These are phyloP conservation scores for Phlyctochytrium planicorne DNA, from an alignment of 192 early-diverging fungal genomes.

Conservation along the genomic window DNA sequence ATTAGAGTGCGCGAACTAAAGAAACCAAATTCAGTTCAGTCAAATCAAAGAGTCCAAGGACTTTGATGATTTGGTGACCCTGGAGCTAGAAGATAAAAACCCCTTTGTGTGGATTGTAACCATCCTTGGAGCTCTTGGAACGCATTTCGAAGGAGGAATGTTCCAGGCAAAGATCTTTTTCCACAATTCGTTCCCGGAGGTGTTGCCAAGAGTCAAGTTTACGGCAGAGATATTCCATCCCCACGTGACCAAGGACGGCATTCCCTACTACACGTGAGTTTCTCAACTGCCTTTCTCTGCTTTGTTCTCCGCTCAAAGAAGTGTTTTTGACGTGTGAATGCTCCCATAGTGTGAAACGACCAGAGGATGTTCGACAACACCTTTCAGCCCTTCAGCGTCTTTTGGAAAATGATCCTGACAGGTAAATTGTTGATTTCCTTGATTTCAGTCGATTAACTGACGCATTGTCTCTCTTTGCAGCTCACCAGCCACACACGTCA, in stretches of 20 bases:
- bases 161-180: slow-evolving; percentile 56
- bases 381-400: slow-evolving; percentile 43
- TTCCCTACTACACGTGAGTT: slow-evolving; percentile 52
- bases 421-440: background rate
- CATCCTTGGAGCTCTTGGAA: slow-evolving; percentile 49
- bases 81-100: slow-evolving; percentile 54
- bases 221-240: slow-evolving; percentile 59
- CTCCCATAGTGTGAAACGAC: slow-evolving; percentile 33
- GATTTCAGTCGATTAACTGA: too few species aligned
- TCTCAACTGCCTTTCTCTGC: background rate
- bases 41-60: slow-evolving; percentile 53
- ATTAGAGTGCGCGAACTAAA: background rate
- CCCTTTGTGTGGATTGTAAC: slow-evolving; percentile 62
- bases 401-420: slow-evolving; percentile 39
- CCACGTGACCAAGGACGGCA: slow-evolving; percentile 55
- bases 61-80: slow-evolving; percentile 39
- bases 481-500: slow-evolving; percentile 48
- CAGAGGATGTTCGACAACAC: slow-evolving; percentile 53
- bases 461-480: slow-evolving; percentile 11
- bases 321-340: too few species aligned
- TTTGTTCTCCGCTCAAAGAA: background rate
- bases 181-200: slow-evolving; percentile 55
- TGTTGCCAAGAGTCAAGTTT: slow-evolving; percentile 56
- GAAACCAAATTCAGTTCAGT: too few species aligned
- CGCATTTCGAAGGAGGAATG: slow-evolving; percentile 61